Conservation (phyloP, 2,329 filamentous ascomycete genomes). For the Pseudodiploospora longispora region DNA sequence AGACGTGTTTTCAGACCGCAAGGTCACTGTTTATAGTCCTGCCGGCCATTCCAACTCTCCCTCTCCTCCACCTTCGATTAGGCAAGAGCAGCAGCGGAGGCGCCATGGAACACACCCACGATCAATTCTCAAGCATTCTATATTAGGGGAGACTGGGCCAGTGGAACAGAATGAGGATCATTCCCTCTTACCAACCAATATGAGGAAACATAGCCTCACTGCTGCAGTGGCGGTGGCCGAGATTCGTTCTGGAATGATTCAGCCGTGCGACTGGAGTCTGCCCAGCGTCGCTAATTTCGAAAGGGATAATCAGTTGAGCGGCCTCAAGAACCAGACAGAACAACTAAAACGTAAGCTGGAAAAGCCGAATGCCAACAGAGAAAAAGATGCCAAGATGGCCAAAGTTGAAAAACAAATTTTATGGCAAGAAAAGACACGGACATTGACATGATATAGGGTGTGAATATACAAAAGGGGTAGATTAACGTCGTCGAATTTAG, state of each 20-base stretch:
- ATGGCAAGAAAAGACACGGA: too few species aligned
- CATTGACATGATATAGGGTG: too few species aligned
- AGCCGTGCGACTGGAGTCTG: constrained; percentile 10
- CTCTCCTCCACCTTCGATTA: constrained; percentile 21
- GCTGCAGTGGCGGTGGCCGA: constrained; percentile 17
- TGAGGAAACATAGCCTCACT: constrained; percentile 17
- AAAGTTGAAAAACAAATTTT: background rate
- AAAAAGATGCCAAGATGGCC: constrained; percentile 4
- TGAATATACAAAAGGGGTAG: too few species aligned
- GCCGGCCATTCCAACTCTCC: constrained; percentile 12
- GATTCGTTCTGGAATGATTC: constrained; percentile 19
- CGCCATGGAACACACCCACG: constrained; percentile 21
- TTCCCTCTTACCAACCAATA: constrained; percentile 7
- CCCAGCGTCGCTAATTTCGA: constrained; percentile 20
- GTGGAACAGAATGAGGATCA: background rate
- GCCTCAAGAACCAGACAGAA: background rate
- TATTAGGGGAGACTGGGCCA: background rate
- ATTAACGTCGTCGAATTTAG: too few species aligned
- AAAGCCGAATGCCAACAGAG: background rate
- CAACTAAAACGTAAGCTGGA: background rate
- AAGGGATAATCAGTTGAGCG: constrained; percentile 6
- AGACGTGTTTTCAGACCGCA: constrained; percentile 14
- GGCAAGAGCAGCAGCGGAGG: constrained; percentile 28
- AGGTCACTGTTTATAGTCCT: constrained; percentile 26
- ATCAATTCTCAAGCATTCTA: constrained; percentile 26